Base-by-base conservation (phyloP, 1,284 basidiomycete species). In the Retiboletus fuscus region DNA sequence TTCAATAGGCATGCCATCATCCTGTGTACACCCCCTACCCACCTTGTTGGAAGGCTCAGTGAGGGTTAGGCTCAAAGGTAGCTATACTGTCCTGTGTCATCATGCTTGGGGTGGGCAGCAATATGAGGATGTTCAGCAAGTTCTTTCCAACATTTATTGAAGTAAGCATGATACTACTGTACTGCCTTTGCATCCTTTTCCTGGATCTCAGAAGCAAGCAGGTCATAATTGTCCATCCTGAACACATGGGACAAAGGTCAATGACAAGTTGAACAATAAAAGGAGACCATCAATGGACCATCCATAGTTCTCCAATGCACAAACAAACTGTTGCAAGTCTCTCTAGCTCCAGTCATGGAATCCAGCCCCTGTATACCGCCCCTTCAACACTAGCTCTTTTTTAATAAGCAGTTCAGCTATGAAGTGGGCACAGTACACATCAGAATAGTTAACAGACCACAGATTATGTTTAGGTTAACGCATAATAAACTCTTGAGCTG, bases 281-380 rank as follows among this genome's bases (percentile, higher is more conserved):
- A 22, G 18, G 41, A 41, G 34, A 58, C 39, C 0, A n/a, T 49
- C 11, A 22, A 80, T 89, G 55, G 68, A 93, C 93, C 96, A 95
- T 68, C 97, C 97, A 80, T 96, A 92, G 13, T 90, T 90, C 81
- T 98, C 97, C 61, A 96, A 85, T 0, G 92, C 96, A 66, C 91
- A 89, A 63, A 98, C 89, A 79, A 99, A 96, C 76, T 94, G 93
- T 79, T 97, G 96, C 87, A 96, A 99, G 81, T 99, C 96, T 60
- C 96, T 90, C 73, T 95, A 88, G 80, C 93, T 95, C 97, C 97
- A 98, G 76, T 93, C 92, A 46, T 91, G 90, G 84, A 98, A 98
- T 22, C 96, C 96, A 69, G 93, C 86, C 44, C 87, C 87, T n/a
- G 92, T 89, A 47, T 94, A 90, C 61, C 87, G 87, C 63, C 96